Evolutionary conservation across 75 land plant genomes (phyloP).

Genomic region (Larix kaempferi): DNA sequence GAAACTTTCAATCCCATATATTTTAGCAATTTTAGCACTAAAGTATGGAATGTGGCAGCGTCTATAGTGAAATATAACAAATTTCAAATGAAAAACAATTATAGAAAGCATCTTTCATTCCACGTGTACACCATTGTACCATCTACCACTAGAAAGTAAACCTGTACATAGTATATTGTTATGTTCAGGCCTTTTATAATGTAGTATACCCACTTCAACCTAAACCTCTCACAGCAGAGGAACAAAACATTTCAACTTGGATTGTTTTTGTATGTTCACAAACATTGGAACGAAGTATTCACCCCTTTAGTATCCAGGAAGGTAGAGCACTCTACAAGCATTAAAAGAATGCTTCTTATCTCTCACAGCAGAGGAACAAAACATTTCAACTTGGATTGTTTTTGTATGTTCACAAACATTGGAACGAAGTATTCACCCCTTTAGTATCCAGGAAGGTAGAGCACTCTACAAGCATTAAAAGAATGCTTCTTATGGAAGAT

Average conservation of each 20-base stretch:
- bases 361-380: too few relatives aligned
- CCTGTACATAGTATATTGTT: too few relatives aligned
- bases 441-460: background rate
- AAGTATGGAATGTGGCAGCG: too few relatives aligned
- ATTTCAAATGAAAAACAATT: background rate
- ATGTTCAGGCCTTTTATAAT: too few relatives aligned
- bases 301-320: background rate
- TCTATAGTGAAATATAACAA: background rate
- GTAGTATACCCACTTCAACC: too few relatives aligned
- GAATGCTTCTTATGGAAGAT: background rate
- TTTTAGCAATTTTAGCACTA: too few relatives aligned
- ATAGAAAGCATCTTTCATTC: background rate
- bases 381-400: background rate
- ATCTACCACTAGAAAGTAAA: background rate
- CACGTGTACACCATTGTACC: too few relatives aligned
- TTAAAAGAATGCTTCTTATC: background rate
- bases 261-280: background rate
- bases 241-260: background rate
- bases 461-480: background rate
- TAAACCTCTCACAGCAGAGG: too few relatives aligned
- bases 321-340: background rate
- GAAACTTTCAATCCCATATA: too few relatives aligned
- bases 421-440: background rate
- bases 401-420: background rate
- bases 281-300: background rate